Evolutionary conservation across 1,284 basidiomycete genomes (phyloP), one percentile per base, ranked within the genome.

Genomic region (Volvariella surrecta): DNA sequence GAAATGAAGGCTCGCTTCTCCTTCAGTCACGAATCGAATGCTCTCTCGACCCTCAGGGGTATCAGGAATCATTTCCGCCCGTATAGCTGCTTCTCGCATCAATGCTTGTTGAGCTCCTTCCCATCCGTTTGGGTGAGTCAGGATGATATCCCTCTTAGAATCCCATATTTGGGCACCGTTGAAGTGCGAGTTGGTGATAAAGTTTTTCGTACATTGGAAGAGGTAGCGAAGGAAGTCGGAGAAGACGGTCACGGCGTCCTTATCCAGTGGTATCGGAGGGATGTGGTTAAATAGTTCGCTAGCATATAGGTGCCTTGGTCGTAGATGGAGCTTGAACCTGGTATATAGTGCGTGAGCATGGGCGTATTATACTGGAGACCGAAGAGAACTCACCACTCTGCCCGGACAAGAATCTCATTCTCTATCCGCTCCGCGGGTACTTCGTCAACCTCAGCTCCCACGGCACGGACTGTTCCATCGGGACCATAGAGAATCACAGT

Each of bases 321-420:
- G 66, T 2, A 80, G 56, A 49, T 76, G 62, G 0, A 80, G 55
- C 52, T 80, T 79, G 62, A 77, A 80, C 77, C 76, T 79, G 16
- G 18, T 17, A 18, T 2, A 28, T n/a, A n/a, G n/a, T 22, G 18
- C 15, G 30, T 17, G 18, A 17, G 11, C 15, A 13, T 16, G 8
- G 6, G 37, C 20, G 18, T 15, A 34, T 37, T 15, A 9, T 45
- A 20, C 6, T 13, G 22, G 6, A 19, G n/a, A 11, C 13, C 22
- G 15, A 30, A 32, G 37, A 8, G 38, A 7, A 37, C 44, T n/a
- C 44, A 76, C 76, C 75, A 79, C 56, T 74, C 69, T 0, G 71
- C 66, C 30, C 66, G 71, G 4, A 61, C 52, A 61, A 71, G 70
- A 3, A 62, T 58, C 40, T 73, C 62, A 3, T 75, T 71, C 39